phyloP scores from a whole-genome alignment of 2,329 filamentous ascomycete species.

The Fusarium foetens region DNA sequence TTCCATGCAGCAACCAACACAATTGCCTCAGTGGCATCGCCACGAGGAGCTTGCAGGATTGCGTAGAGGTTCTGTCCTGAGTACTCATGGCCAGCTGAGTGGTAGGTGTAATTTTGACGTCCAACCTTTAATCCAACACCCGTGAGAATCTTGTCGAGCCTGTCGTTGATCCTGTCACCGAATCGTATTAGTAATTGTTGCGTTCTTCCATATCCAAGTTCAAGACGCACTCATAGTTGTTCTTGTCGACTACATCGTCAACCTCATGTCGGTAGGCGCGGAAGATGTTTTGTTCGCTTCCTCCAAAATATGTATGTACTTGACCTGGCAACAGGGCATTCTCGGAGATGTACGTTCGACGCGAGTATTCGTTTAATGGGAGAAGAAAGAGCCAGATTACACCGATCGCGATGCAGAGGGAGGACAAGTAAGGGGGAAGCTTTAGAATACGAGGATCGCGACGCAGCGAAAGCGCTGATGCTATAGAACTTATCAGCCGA shows the following conservation, averaged over 20 bases:
- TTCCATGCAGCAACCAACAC: conserved; percentile 91
- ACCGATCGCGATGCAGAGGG: conserved; percentile 85
- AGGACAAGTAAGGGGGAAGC: conserved; percentile 87
- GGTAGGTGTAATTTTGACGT: conserved; percentile 87
- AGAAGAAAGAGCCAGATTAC: conserved; percentile 90
- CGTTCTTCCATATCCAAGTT: background rate
- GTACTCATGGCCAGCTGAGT: conserved; percentile 77
- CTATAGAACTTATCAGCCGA: conserved; percentile 47
- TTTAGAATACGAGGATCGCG: conserved; percentile 84
- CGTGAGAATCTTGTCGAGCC: conserved; percentile 78
- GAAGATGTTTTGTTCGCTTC: conserved; percentile 95
- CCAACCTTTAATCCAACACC: conserved; percentile 87
- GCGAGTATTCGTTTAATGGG: conserved; percentile 89
- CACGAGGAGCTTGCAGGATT: conserved; percentile 90
- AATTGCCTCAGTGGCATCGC: conserved; percentile 96
- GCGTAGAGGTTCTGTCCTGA: conserved; percentile 92
- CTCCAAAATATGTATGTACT: conserved; percentile 97
- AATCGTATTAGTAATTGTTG: background rate
- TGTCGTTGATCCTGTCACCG: conserved; percentile 68
- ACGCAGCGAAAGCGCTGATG: conserved; percentile 74
- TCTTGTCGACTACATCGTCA: conserved; percentile 65
- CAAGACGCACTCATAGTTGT: conserved; percentile 62
- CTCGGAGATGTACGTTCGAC: conserved; percentile 95
- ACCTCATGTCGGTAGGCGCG: conserved; percentile 90
- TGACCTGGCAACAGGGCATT: conserved; percentile 96